These are phyloP conservation scores for Chiua sp. DNA, from an alignment of 1,284 basidiomycete genomes.

Conservation along the genomic window DNA sequence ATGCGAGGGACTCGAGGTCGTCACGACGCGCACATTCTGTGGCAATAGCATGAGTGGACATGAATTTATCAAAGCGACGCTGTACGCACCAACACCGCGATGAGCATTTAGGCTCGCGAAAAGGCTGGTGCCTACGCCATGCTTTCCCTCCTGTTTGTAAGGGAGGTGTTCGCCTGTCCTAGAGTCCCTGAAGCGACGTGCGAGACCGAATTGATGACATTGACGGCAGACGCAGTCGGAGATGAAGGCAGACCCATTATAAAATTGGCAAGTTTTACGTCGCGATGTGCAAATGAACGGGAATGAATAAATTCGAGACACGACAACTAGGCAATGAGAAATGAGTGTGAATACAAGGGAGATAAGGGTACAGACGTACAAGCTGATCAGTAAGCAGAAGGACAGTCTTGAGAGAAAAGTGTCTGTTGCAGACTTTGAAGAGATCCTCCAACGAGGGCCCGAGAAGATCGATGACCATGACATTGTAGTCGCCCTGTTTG, in stretches of 20 bases:
- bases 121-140: constrained; percentile 90
- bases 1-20: constrained; percentile 91
- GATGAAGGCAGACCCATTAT: constrained; percentile 70
- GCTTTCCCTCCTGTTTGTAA: constrained; percentile 90
- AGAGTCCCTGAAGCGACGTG: constrained; percentile 93
- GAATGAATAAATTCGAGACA: constrained; percentile 80
- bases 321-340: constrained; percentile 55
- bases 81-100: constrained; percentile 77
- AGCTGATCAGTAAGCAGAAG: constrained; percentile 92
- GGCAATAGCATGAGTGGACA: constrained; percentile 5
- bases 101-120: constrained; percentile 98
- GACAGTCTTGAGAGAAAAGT: constrained; percentile 92
- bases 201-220: constrained; percentile 51
- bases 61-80: background rate
- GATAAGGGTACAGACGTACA: constrained; percentile 49
- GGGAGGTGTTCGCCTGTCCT: constrained; percentile 88
- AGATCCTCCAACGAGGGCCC: too few relatives aligned
- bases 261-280: constrained; percentile 97
- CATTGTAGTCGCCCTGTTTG: too few relatives aligned
- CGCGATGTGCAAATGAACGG: constrained; percentile 83
- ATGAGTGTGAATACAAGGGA: constrained; percentile 20
- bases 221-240: constrained; percentile 62
- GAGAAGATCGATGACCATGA: too few relatives aligned
- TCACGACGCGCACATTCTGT: constrained; percentile 87
- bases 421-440: constrained; percentile 75